Base-by-base conservation (phyloP, 1,284 basidiomycete genomes). In the Sutorius eximius region DNA sequence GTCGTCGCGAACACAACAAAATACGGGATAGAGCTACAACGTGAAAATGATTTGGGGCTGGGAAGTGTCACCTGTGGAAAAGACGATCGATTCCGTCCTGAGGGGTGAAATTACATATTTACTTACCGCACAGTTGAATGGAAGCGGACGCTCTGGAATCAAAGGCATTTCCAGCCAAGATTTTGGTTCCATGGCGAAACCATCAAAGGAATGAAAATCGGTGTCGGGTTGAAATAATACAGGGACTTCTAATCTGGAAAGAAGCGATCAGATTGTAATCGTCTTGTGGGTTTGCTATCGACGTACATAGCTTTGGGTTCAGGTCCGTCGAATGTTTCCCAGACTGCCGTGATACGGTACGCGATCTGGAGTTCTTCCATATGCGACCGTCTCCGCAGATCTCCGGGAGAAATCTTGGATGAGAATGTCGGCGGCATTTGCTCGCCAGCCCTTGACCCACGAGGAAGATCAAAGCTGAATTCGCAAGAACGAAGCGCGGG, bases 111-210 rank as follows among this genome's bases (percentile, higher is more conserved):
- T 2, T 8, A 15, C 12, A 30, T 2, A 40, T 52, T 36, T 36
- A 24, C 78, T 64, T 60, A 87, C 86, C 29, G 82, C 85, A 68
- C 84, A 86, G 41, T 76, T 79, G 64, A 86, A 82, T 3, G 85
- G 81, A 44, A 87, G 76, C 0, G 78, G 76, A 36, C 86, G 78
- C 61, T 87, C 84, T 4, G 81, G 74, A 55, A 77, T 78, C 33
- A 89, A 69, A 36, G 85, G 82, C 67, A 86, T 81, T 67, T 88
- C 86, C 20, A 87, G 60, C 86, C 86, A 89, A 1, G 79, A 78
- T 41, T 78, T 75, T 7, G 76, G 72, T 52, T 76, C 72, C 43
- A 73, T 64, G 11, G 69, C 58, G 5, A 73, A 66, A 40, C 77
- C 77, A 65, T 86, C 83, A 30, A 78, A 61, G 3, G 83, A 85